These are phyloP conservation scores for Kazachstania taianensis DNA, from an alignment of 805 yeast genomes.

Conservation along the genomic window DNA sequence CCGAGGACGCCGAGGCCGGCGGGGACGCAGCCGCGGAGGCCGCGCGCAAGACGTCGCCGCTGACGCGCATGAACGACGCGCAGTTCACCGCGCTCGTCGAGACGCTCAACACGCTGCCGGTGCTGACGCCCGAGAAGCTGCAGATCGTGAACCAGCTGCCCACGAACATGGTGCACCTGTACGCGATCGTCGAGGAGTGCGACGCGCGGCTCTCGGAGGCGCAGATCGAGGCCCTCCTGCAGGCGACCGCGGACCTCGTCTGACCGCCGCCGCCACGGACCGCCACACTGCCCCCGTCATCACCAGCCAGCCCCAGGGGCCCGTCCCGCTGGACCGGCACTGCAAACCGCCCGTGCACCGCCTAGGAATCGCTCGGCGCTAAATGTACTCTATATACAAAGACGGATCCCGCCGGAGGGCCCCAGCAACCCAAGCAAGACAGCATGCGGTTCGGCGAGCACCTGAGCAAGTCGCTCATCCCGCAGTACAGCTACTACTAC, in stretches of 20 bases:
- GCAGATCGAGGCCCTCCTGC: constrained; percentile 48
- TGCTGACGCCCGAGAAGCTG: constrained; percentile 74
- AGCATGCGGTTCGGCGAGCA: constrained; percentile 94
- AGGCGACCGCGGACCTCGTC: constrained; percentile 37
- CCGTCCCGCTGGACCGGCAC: neutral
- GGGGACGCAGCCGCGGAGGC: constrained; percentile 9
- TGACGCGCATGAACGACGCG: constrained; percentile 18
- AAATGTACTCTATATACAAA: too few species aligned
- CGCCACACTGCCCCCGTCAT: neutral
- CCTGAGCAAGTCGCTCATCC: constrained; percentile 76
- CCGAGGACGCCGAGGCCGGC: constrained; percentile 9
- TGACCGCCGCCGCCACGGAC: neutral
- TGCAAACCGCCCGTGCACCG: neutral
- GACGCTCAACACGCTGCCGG: constrained; percentile 32
- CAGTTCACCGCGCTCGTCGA: constrained; percentile 25
- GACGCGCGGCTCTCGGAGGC: constrained; percentile 74
- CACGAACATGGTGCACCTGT: constrained; percentile 64
- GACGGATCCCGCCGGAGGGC: too few species aligned
- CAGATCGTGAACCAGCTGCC: constrained; percentile 81
- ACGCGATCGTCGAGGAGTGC: constrained; percentile 81
- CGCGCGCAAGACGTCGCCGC: constrained; percentile 7
- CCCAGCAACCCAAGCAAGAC: neutral
- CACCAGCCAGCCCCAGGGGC: neutral
- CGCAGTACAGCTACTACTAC: constrained; percentile 85
- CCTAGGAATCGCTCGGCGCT: neutral